These are phyloP conservation scores for Saccharomycopsis hybrid DNA, from an alignment of 1,139 yeast species.

Conservation along the genomic window DNA sequence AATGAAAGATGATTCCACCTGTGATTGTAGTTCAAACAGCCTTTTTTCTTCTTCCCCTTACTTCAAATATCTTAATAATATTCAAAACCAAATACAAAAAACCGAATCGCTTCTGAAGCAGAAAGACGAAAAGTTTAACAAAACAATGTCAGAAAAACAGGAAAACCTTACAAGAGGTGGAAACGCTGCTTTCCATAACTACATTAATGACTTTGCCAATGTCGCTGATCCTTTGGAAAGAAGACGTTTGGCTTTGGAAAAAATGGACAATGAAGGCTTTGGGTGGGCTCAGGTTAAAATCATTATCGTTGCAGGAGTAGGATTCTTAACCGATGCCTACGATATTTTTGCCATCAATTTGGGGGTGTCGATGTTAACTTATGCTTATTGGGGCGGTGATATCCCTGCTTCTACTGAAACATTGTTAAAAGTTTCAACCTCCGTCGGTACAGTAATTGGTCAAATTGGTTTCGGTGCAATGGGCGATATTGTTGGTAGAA, in stretches of 20 bases:
- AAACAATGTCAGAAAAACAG: background rate
- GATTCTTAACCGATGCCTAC: conserved; percentile 87
- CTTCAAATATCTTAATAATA: no score
- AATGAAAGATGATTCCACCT: no score
- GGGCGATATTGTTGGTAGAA: conserved; percentile 85
- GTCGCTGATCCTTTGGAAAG: conserved; percentile 84
- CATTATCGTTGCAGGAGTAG: conserved; percentile 88
- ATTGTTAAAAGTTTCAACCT: conserved; percentile 77
- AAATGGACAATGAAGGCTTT: conserved; percentile 76
- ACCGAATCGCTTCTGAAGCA: background rate
- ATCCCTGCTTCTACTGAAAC: conserved; percentile 66
- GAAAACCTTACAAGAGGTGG: conserved; percentile 55
- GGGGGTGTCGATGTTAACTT: conserved; percentile 67
- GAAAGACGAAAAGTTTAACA: background rate
- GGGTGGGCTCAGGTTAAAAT: conserved; percentile 89
- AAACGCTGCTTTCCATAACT: conserved; percentile 86
- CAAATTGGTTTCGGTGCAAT: conserved; percentile 80
- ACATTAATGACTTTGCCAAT: conserved; percentile 74
- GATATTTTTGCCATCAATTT: conserved; percentile 86
- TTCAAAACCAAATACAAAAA: background rate
- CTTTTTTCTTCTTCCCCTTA: no score
- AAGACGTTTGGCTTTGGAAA: conserved; percentile 82
- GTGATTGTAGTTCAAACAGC: no score
- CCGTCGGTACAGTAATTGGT: conserved; percentile 92
- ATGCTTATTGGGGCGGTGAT: conserved; percentile 62